Percentiles rank a stretch among this genome's conserved stretches.
These are phyloP conservation scores for Stemphylium beticola DNA, from an alignment of 2,329 filamentous ascomycete species.

Conservation along the genomic window DNA sequence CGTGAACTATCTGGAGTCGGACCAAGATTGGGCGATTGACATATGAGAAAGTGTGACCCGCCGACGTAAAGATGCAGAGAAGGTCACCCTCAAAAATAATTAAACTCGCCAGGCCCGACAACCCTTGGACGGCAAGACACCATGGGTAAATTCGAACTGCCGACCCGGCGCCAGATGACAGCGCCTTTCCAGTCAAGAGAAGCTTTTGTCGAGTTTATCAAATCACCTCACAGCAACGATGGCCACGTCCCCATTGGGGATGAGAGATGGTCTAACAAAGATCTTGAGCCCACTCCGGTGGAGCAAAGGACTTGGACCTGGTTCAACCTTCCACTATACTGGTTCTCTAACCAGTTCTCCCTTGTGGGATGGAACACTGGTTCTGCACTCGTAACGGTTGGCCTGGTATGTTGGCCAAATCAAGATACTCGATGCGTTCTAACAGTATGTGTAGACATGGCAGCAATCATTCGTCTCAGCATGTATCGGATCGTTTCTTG, in stretches of 20 bases:
- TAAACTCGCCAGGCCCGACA: neutral
- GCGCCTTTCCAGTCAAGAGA: constrained; percentile 26
- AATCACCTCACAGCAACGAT: constrained; percentile 21
- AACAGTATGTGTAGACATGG: constrained; percentile 23
- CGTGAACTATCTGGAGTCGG: constrained; percentile 8
- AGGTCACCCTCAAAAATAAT: neutral
- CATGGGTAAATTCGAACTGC: constrained; percentile 13
- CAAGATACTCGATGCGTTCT: neutral
- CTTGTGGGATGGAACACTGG: constrained; percentile 30
- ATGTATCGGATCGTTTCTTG: constrained; percentile 30
- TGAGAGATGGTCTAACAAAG: constrained; percentile 33
- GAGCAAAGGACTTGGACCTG: constrained; percentile 36
- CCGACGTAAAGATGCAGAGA: neutral
- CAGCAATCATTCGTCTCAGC: constrained; percentile 32
- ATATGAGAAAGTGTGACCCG: constrained; percentile 10
- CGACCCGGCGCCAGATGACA: constrained; percentile 5
- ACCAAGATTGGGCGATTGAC: neutral
- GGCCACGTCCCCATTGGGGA: constrained; percentile 22
- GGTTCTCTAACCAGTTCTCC: constrained; percentile 30
- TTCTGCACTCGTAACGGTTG: constrained; percentile 25
- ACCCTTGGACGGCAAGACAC: neutral
- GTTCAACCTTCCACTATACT: constrained; percentile 33
- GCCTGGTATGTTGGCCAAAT: constrained; percentile 11
- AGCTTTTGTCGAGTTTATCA: constrained; percentile 25
- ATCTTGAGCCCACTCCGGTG: constrained; percentile 31